Evolutionary conservation across 306 rosid genomes (phyloP).

Genomic region (Prinsepia uniflora): DNA sequence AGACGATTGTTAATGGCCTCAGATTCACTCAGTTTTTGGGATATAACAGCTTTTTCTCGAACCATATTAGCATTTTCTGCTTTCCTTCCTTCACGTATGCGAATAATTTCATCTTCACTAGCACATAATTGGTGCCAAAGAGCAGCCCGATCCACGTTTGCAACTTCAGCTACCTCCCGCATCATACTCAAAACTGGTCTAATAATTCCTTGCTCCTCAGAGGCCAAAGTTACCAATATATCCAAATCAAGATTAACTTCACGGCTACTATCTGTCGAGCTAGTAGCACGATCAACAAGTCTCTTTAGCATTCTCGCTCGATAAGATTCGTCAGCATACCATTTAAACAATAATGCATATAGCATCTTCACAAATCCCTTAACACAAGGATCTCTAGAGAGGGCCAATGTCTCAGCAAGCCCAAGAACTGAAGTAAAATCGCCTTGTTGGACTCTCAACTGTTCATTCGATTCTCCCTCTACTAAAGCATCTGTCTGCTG

Average conservation of each 20-base stretch:
- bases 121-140: constrained; percentile 96
- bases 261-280: constrained; percentile 54
- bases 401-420: constrained; percentile 92
- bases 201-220: constrained; percentile 82
- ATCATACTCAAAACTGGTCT: constrained; percentile 84
- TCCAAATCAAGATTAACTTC: constrained; percentile 83
- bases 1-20: constrained; percentile 68
- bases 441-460: constrained; percentile 68
- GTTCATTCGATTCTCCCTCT: constrained; percentile 67
- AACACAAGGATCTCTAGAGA: constrained; percentile 71
- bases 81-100: constrained; percentile 65
- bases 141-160: constrained; percentile 90
- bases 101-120: constrained; percentile 81
- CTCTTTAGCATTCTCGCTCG: constrained; percentile 82
- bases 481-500: constrained; percentile 51
- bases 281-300: constrained; percentile 82
- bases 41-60: constrained; percentile 55
- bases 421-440: constrained; percentile 90
- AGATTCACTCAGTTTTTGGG: constrained; percentile 77
- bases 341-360: constrained; percentile 72
- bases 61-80: constrained; percentile 59
- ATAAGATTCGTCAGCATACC: constrained; percentile 84
- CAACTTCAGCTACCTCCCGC: constrained; percentile 92
- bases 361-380: constrained; percentile 86
- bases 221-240: constrained; percentile 70